A percentile compares a stretch with the other conserved stretches of the same genome.
These are phyloP conservation scores for Fomitopsis betulina DNA, from an alignment of 1,284 basidiomycete species.

Conservation along the genomic window DNA sequence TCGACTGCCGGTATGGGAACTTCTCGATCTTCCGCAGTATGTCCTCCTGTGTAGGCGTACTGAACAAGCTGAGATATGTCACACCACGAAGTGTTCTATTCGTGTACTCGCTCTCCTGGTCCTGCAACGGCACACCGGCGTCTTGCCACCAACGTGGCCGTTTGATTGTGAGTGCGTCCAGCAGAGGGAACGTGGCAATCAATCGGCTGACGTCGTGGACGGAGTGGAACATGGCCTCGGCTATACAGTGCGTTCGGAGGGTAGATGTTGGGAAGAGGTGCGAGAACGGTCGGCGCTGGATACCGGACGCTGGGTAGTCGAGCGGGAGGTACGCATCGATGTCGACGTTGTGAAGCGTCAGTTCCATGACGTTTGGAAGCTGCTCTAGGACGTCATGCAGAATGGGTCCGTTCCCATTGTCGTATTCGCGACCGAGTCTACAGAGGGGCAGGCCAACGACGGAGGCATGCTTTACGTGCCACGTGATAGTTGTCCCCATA, in stretches of 20 bases:
- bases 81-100: not conserved
- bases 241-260: not conserved
- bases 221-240: not conserved
- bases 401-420: not conserved
- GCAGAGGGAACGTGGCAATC: not conserved
- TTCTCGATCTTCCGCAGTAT: not conserved
- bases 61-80: not conserved
- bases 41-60: not conserved
- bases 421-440: not conserved
- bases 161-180: not conserved
- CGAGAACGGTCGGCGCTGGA: not conserved
- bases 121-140: not conserved
- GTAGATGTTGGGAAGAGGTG: not conserved
- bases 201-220: not conserved
- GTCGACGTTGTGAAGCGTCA: not conserved
- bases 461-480: not conserved
- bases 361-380: not conserved
- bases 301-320: not conserved
- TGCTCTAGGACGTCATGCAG: not conserved
- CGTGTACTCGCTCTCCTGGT: not conserved
- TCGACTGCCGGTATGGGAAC: not conserved
- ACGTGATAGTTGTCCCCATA: not conserved
- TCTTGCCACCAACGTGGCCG: not conserved
- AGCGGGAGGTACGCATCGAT: not conserved
- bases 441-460: not conserved